These are phyloP conservation scores for Ceriops zippeliana DNA, from an alignment of 345 rosid genomes.

Conservation along the genomic window DNA sequence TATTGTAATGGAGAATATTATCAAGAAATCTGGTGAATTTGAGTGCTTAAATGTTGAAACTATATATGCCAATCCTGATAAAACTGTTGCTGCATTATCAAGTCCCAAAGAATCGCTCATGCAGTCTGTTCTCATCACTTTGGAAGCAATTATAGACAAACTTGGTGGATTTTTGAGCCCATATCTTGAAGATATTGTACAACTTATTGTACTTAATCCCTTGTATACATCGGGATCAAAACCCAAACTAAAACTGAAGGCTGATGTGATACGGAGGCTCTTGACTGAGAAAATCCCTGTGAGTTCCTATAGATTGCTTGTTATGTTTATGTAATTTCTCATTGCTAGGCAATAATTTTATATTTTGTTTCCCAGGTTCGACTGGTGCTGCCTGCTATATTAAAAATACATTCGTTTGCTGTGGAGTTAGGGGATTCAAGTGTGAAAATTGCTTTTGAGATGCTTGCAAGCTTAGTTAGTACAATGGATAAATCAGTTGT, in stretches of 20 bases:
- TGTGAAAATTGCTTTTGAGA: constrained; percentile 65
- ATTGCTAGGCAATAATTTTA: constrained; percentile 3
- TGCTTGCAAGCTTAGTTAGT: constrained; percentile 55
- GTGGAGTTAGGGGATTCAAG: constrained; percentile 73
- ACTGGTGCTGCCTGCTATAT: constrained; percentile 72
- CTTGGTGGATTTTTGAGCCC: constrained; percentile 93
- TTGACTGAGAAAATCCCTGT: constrained; percentile 77
- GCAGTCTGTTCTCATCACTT: constrained; percentile 63
- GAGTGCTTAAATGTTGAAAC: constrained; percentile 16
- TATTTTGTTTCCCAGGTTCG: constrained; percentile 56
- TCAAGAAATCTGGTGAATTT: constrained; percentile 37
- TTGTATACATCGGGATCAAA: constrained; percentile 54
- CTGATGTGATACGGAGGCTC: constrained; percentile 60
- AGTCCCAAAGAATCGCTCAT: constrained; percentile 36
- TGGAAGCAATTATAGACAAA: constrained; percentile 83
- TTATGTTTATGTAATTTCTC: neutral
- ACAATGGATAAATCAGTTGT: constrained; percentile 76
- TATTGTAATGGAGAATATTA: constrained; percentile 58
- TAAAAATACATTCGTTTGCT: constrained; percentile 57
- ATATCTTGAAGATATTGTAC: constrained; percentile 64
- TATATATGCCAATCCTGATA: constrained; percentile 10
- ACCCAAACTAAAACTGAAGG: constrained; percentile 61
- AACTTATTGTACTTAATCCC: constrained; percentile 59
- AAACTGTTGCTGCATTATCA: constrained; percentile 8
- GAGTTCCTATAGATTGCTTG: constrained; percentile 26